These are phyloP conservation scores for Penicillium thymicola DNA, from an alignment of 2,329 filamentous ascomycete species.

Conservation along the genomic window DNA sequence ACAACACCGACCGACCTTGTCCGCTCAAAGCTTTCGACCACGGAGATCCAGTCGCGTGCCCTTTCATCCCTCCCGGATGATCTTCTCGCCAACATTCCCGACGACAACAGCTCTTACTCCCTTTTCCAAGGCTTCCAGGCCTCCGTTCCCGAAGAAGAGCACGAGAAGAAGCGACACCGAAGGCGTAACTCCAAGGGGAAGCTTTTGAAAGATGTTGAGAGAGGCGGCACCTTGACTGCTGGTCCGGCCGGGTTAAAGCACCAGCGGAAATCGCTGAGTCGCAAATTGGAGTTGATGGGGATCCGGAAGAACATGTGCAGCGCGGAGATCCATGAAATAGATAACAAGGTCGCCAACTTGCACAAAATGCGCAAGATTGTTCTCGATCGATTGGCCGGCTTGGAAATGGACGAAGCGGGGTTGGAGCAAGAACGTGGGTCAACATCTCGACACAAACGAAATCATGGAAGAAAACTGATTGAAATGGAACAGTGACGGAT, in stretches of 20 bases:
- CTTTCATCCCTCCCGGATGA: constrained; percentile 86
- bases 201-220: constrained; percentile 61
- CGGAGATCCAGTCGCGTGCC: constrained; percentile 92
- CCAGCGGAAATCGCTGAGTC: constrained; percentile 75
- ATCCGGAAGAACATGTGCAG: constrained; percentile 97
- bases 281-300: constrained; percentile 84
- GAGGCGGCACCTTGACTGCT: constrained; percentile 57
- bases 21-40: constrained; percentile 81
- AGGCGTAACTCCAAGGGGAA: constrained; percentile 72
- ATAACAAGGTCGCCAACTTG: constrained; percentile 92
- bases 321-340: constrained; percentile 92
- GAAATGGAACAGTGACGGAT: constrained; percentile 47
- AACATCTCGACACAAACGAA: not conserved
- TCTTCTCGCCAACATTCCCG: constrained; percentile 82
- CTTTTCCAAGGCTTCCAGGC: constrained; percentile 97
- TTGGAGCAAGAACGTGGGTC: constrained; percentile 80
- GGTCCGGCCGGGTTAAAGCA: constrained; percentile 71
- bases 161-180: constrained; percentile 64
- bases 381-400: constrained; percentile 74
- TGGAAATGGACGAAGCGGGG: constrained; percentile 88
- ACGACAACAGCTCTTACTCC: constrained; percentile 80
- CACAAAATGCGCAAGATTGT: constrained; percentile 91
- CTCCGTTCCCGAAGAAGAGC: constrained; percentile 68
- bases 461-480: constrained; percentile 3
- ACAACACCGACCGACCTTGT: constrained; percentile 93